Conservation (phyloP, 768 basidiomycete genomes). For the Coprinellus micaceus region DNA sequence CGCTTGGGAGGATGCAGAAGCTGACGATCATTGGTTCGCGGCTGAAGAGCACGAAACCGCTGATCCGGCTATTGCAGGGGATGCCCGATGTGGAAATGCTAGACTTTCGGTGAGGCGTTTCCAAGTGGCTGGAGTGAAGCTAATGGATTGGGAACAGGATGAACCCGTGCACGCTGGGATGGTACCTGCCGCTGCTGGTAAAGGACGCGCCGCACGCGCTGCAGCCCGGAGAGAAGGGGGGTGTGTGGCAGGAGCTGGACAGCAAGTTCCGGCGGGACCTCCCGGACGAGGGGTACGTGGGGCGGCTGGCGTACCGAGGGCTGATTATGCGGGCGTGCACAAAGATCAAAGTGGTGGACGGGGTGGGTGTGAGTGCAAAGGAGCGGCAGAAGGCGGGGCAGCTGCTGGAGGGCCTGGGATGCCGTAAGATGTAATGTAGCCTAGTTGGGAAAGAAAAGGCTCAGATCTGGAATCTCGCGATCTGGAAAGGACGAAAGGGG, state of each 20-base stretch:
- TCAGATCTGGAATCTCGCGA: conserved; percentile 15
- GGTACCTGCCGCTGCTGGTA: conserved; percentile 88
- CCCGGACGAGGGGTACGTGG: conserved; percentile 84
- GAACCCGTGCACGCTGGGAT: conserved; percentile 96
- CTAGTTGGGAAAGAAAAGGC: background rate
- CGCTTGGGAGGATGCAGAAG: conserved; percentile 73
- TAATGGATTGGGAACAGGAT: conserved; percentile 43
- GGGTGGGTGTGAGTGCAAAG: conserved; percentile 76
- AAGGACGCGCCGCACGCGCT: conserved; percentile 63
- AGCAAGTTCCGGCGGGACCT: conserved; percentile 83
- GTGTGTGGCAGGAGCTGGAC: conserved; percentile 75
- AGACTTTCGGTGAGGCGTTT: conserved; percentile 68
- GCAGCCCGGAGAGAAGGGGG: conserved; percentile 41
- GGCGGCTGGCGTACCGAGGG: conserved; percentile 86
- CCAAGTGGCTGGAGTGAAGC: conserved; percentile 12
- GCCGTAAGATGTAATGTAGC: background rate
- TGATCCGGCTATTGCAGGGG: conserved; percentile 67
- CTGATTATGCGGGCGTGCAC: conserved; percentile 76
- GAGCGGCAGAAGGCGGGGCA: conserved; percentile 80
- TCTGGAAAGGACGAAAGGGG: conserved; percentile 12
- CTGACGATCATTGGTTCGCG: conserved; percentile 84
- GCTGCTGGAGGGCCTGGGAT: conserved; percentile 46
- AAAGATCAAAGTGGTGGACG: conserved; percentile 73
- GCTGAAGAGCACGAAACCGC: conserved; percentile 65
- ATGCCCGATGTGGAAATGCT: conserved; percentile 84